These are phyloP conservation scores for Quaeritorhiza haematococci DNA, from an alignment of 371 early-diverging fungal species.

Conservation along the genomic window DNA sequence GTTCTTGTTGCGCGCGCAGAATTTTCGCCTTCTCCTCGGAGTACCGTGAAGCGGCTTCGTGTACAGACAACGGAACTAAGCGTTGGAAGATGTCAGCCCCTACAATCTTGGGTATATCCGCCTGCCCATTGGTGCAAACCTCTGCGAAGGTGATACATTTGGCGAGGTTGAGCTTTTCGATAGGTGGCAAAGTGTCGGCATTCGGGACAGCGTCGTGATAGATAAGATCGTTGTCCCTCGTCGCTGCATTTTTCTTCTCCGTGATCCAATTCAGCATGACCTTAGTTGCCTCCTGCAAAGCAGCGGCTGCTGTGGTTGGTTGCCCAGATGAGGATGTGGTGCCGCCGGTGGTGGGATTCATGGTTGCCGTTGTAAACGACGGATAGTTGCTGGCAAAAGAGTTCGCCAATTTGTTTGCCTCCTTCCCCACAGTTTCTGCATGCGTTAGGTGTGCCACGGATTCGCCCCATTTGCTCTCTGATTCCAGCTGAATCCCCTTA, in stretches of 20 bases:
- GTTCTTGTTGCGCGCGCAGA: slow-evolving; percentile 61
- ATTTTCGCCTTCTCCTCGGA: slow-evolving; percentile 93
- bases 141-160: slow-evolving; percentile 75
- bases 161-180: slow-evolving; percentile 76
- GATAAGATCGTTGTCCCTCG: slow-evolving; percentile 91
- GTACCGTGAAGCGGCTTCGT: slow-evolving; percentile 86
- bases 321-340: slow-evolving; percentile 40
- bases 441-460: slow-evolving; percentile 68
- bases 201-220: slow-evolving; percentile 87
- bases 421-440: slow-evolving; percentile 79
- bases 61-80: slow-evolving; percentile 86
- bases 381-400: slow-evolving; percentile 47
- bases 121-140: slow-evolving; percentile 38
- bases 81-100: slow-evolving; percentile 77
- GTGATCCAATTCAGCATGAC: slow-evolving; percentile 48
- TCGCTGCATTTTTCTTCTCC: slow-evolving; percentile 55
- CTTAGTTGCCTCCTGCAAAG: slow-evolving; percentile 63
- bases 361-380: slow-evolving; percentile 38
- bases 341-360: slow-evolving; percentile 19
- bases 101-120: slow-evolving; percentile 40
- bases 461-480: slow-evolving; percentile 80
- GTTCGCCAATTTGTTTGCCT: slow-evolving; percentile 69
- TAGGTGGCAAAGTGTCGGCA: slow-evolving; percentile 66
- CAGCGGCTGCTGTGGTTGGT: slow-evolving; percentile 43
- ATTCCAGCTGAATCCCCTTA: slow-evolving; percentile 68